Evolutionary conservation across 164 flowering plant genomes (phyloP).

Genomic region (Magnolia sinica): DNA sequence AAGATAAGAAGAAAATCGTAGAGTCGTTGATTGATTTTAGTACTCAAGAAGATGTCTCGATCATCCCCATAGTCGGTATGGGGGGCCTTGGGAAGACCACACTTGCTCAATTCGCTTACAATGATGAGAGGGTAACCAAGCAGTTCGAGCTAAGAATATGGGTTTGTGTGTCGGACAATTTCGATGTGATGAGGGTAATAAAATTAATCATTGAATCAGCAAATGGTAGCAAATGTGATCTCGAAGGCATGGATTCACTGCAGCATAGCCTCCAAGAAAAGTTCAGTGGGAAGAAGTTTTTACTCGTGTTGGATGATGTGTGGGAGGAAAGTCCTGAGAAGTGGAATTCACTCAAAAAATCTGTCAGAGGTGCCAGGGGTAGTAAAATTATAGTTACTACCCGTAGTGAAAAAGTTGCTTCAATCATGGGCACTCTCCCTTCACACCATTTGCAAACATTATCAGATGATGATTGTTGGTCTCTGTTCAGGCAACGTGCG

Average conservation of each 20-base stretch:
- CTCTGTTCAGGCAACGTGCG: conserved; percentile 1
- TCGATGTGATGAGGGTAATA: neutral
- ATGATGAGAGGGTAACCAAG: neutral
- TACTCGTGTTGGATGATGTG: conserved; percentile 13
- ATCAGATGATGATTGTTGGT: conserved; percentile 13
- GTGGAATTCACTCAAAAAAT: neutral
- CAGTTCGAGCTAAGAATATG: neutral
- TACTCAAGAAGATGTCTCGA: neutral
- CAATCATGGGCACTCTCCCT: conserved; percentile 6
- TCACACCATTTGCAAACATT: neutral
- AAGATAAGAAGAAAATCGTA: neutral
- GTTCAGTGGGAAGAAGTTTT: conserved; percentile 7
- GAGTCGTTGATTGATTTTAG: neutral
- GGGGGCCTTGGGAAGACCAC: conserved; percentile 9
- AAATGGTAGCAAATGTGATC: neutral
- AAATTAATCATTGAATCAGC: neutral
- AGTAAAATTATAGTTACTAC: conserved; percentile 17
- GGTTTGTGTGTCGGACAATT: neutral
- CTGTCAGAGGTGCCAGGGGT: neutral
- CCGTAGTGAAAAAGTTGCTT: conserved; percentile 1
- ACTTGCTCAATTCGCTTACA: conserved; percentile 3
- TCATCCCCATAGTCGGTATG: neutral
- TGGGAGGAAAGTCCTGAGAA: conserved; percentile 5
- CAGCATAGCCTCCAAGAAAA: neutral
- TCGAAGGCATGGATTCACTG: neutral